A percentile compares a stretch with the other conserved stretches of the same genome.
phyloP scores from a whole-genome alignment of 768 basidiomycete genomes.

The Rhizopogon vesiculosus region DNA sequence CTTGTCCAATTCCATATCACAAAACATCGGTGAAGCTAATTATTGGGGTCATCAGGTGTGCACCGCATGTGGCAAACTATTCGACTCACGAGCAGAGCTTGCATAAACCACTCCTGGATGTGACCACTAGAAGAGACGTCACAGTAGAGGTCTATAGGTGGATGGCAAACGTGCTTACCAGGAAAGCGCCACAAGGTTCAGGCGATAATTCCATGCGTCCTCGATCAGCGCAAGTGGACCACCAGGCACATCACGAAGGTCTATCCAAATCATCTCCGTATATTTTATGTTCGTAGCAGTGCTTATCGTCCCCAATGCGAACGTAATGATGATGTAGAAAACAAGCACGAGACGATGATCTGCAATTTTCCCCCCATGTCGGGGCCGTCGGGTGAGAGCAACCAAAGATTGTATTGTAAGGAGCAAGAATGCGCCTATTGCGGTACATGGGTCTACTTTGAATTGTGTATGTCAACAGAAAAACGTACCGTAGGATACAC shows the following conservation, averaged over 20 bases:
- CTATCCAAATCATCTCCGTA: constrained; percentile 30
- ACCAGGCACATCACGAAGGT: constrained; percentile 14
- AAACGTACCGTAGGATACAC: constrained; percentile 16
- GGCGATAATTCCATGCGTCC: constrained; percentile 7
- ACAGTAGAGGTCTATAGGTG: background rate
- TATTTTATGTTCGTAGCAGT: constrained; percentile 21
- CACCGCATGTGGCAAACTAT: background rate
- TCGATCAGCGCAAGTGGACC: constrained; percentile 11
- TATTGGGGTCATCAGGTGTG: background rate
- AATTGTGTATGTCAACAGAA: background rate
- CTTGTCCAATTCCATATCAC: constrained; percentile 13
- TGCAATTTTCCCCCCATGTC: background rate
- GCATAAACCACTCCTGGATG: constrained; percentile 28
- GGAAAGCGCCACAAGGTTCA: constrained; percentile 17
- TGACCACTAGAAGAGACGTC: constrained; percentile 13
- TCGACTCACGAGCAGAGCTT: constrained; percentile 13
- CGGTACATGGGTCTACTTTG: background rate
- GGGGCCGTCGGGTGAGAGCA: constrained; percentile 4
- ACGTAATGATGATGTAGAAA: constrained; percentile 19
- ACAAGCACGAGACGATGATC: constrained; percentile 9
- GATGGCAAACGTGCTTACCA: constrained; percentile 8
- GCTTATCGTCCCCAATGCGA: constrained; percentile 21
- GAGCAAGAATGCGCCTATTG: constrained; percentile 16
- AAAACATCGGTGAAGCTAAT: constrained; percentile 7
- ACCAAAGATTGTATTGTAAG: constrained; percentile 13